Evolutionary conservation across 441 rosid species (phyloP).

Genomic region (Croton laevigatus): DNA sequence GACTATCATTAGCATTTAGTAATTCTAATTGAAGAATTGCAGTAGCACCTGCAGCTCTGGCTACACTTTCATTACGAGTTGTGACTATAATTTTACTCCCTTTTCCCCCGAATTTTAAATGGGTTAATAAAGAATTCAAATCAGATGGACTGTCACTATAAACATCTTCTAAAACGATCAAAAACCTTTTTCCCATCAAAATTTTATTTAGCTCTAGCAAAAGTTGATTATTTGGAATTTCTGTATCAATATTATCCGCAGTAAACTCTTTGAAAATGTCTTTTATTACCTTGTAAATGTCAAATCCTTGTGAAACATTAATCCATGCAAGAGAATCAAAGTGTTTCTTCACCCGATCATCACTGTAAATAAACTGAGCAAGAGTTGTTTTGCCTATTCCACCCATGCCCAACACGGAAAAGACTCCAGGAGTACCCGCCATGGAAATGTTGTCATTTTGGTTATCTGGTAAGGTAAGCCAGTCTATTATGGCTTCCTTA

Average conservation of each 20-base stretch:
- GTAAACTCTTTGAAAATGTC: constrained; percentile 19
- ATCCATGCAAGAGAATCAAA: constrained; percentile 30
- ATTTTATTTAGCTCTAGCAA: constrained; percentile 15
- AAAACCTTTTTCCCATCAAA: constrained; percentile 19
- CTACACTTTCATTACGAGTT: constrained; percentile 15
- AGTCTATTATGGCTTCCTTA: too few species aligned
- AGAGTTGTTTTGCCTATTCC: constrained; percentile 36
- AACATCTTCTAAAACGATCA: constrained; percentile 42
- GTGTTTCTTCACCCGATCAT: neutral
- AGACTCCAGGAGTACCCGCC: too few species aligned
- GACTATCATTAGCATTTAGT: constrained; percentile 20
- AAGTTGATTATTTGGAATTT: constrained; percentile 22
- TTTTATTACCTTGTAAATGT: constrained; percentile 14
- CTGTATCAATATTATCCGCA: constrained; percentile 1
- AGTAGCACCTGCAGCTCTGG: constrained; percentile 16
- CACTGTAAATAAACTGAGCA: constrained; percentile 26
- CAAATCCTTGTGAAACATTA: constrained; percentile 21
- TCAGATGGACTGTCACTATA: constrained; percentile 24
- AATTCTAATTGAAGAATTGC: constrained; percentile 2
- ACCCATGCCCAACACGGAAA: constrained; percentile 32
- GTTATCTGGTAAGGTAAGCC: too few species aligned
- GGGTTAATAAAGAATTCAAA: constrained; percentile 27
- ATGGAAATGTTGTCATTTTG: too few species aligned
- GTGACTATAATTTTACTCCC: constrained; percentile 37
- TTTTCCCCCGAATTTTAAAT: constrained; percentile 16